phyloP scores from a whole-genome alignment of 768 basidiomycete species.

The Tephrocybe rancida region DNA sequence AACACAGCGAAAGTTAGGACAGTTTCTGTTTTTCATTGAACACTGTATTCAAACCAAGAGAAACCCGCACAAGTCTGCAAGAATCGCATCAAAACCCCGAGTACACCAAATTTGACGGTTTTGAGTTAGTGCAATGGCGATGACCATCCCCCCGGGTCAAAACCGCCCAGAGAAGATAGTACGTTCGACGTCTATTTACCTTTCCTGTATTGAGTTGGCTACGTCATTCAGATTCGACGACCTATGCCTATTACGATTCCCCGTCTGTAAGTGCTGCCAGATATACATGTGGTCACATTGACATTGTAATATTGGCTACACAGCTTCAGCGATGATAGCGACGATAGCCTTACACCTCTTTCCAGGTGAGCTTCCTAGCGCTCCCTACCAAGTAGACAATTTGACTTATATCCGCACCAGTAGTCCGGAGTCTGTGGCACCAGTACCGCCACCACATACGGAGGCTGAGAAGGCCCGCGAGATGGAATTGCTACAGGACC shows the following conservation, averaged over 20 bases:
- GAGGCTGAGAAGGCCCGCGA: slow-evolving; percentile 51
- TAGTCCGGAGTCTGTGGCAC: slow-evolving; percentile 6
- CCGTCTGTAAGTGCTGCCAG: slow-evolving; percentile 59
- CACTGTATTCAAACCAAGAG: neutral
- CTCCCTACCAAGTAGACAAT: neutral
- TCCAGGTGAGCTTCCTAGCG: slow-evolving; percentile 13
- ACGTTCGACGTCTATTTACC: slow-evolving; percentile 7
- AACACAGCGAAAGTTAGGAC: neutral
- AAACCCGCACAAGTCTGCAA: neutral
- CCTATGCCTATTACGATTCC: slow-evolving; percentile 42
- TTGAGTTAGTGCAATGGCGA: neutral
- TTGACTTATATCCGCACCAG: neutral
- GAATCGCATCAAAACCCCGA: neutral
- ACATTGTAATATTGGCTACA: slow-evolving; percentile 42
- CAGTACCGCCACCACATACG: slow-evolving; percentile 28
- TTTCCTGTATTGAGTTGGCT: neutral
- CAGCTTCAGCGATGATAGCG: slow-evolving; percentile 14
- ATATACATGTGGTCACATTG: slow-evolving; percentile 43
- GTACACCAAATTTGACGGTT: slow-evolving; percentile 2
- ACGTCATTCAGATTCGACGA: slow-evolving; percentile 21
- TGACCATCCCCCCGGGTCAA: slow-evolving; percentile 3
- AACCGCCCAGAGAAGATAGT: slow-evolving; percentile 8
- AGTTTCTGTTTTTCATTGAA: neutral
- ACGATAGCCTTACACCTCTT: slow-evolving; percentile 12
- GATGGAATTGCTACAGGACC: slow-evolving; percentile 52